A percentile compares a stretch with the other conserved stretches of the same genome.
Evolutionary conservation across 371 early-diverging fungal species (phyloP).

Genomic region (Phascolomyces articulosus): DNA sequence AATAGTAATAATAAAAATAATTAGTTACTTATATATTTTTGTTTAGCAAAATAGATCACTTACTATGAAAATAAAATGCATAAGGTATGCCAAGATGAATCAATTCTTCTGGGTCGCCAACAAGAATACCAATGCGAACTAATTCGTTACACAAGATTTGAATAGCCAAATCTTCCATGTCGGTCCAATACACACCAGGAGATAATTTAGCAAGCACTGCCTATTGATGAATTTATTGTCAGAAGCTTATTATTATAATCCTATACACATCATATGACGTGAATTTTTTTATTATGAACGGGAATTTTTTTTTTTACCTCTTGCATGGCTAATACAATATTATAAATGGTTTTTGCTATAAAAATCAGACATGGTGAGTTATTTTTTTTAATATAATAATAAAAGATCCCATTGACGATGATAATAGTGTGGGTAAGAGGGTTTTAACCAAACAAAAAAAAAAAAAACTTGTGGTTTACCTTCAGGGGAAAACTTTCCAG

Average conservation of each 20-base stretch:
- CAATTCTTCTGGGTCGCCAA: slow-evolving; percentile 65
- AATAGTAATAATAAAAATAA: not conserved
- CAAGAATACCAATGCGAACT: slow-evolving; percentile 67
- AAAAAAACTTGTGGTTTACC: too few relatives aligned
- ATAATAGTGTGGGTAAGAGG: too few relatives aligned
- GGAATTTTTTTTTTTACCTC: slow-evolving; percentile 52
- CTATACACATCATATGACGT: slow-evolving; percentile 16
- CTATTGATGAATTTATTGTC: slow-evolving; percentile 6
- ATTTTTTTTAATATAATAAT: not conserved
- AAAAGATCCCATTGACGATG: too few relatives aligned
- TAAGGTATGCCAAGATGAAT: slow-evolving; percentile 66
- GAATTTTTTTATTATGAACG: slow-evolving; percentile 28
- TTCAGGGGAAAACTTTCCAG: slow-evolving; percentile 74
- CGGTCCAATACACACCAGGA: slow-evolving; percentile 86
- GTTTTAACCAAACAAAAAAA: too few relatives aligned
- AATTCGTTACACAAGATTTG: slow-evolving; percentile 70
- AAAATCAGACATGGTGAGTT: too few relatives aligned
- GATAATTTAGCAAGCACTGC: slow-evolving; percentile 59
- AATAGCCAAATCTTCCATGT: slow-evolving; percentile 83
- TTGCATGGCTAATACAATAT: slow-evolving; percentile 84
- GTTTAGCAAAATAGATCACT: not conserved
- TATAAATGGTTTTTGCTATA: slow-evolving; percentile 70
- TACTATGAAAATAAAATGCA: slow-evolving; percentile 89
- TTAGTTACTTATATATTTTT: not conserved
- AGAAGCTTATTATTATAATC: not conserved